A percentile compares a stretch with the other conserved stretches of the same genome.
Conservation (phyloP, 495 filamentous ascomycete genomes). For the Penicillium herquei region DNA sequence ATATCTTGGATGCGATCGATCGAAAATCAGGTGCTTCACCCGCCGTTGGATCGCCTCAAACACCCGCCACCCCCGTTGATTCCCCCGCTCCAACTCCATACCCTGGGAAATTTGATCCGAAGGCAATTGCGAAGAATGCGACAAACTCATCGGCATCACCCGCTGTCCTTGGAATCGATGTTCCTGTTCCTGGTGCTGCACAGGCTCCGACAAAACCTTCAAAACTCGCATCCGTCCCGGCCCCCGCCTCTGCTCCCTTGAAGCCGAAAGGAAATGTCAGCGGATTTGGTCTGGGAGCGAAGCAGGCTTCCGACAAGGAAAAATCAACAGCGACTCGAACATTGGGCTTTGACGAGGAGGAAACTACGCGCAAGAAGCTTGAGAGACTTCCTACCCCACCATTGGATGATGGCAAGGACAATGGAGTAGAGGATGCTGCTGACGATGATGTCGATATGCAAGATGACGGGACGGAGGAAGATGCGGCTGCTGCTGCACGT, state of each 20-base stretch:
- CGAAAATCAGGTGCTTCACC: slow-evolving; percentile 61
- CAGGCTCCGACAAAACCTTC: slow-evolving; percentile 44
- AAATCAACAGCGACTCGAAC: slow-evolving; percentile 67
- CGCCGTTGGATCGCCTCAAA: slow-evolving; percentile 53
- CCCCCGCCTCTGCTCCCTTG: slow-evolving; percentile 38
- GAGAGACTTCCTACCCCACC: slow-evolving; percentile 80
- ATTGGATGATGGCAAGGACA: slow-evolving; percentile 58
- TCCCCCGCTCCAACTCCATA: slow-evolving; percentile 54
- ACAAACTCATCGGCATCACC: slow-evolving; percentile 37
- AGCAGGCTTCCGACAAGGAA: slow-evolving; percentile 58
- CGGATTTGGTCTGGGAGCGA: slow-evolving; percentile 78
- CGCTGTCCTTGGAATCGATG: slow-evolving; percentile 58
- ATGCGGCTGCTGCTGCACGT: slow-evolving; percentile 78
- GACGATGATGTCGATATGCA: slow-evolving; percentile 76
- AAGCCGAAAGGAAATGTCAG: slow-evolving; percentile 72
- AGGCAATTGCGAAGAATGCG: slow-evolving; percentile 75
- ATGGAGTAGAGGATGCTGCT: slow-evolving; percentile 57
- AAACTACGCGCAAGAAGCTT: slow-evolving; percentile 78
- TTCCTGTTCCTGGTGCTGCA: slow-evolving; percentile 57
- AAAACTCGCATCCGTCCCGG: slow-evolving; percentile 36
- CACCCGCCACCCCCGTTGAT: slow-evolving; percentile 47
- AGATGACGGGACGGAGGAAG: slow-evolving; percentile 79
- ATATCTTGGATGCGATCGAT: slow-evolving; percentile 73
- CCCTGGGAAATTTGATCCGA: slow-evolving; percentile 84
- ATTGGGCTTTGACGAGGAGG: slow-evolving; percentile 85